Evolutionary conservation across 352 stramenopile species (phyloP).

Genomic region (Phytophthora brassicae): DNA sequence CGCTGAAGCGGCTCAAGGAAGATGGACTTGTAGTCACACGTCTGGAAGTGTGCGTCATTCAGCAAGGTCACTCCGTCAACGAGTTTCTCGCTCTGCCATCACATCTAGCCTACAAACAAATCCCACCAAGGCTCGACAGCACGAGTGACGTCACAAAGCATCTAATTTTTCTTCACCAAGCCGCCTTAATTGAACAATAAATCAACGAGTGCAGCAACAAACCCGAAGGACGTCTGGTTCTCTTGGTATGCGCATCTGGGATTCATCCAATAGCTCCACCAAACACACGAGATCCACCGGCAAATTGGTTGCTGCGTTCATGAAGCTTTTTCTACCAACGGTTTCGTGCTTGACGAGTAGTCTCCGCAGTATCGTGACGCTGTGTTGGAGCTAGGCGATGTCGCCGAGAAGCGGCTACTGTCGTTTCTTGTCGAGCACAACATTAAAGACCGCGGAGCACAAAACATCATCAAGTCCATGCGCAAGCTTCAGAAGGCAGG

Average conservation of each 20-base stretch:
- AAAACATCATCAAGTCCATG: constrained; percentile 15
- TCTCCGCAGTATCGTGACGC: not conserved
- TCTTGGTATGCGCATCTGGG: constrained; percentile 10
- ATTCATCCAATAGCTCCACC: not conserved
- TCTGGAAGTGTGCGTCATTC: not conserved
- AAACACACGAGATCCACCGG: constrained; percentile 6
- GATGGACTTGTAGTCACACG: not conserved
- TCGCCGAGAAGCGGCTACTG: constrained; percentile 1
- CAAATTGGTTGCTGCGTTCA: constrained; percentile 1
- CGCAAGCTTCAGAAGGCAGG: constrained; percentile 6
- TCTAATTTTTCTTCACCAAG: not conserved
- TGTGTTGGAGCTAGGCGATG: not conserved
- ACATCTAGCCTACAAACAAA: not conserved
- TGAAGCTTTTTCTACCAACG: not conserved
- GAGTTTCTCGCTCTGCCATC: constrained; percentile 10
- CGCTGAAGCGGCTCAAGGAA: not conserved
- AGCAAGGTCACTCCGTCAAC: constrained; percentile 1
- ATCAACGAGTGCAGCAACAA: not conserved
- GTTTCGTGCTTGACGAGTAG: not conserved
- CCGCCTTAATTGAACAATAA: constrained; percentile 12
- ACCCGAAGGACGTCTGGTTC: not conserved
- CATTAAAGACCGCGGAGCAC: not conserved
- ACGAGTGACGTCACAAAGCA: not conserved
- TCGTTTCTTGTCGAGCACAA: not conserved
- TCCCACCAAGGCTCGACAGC: not conserved